Percentiles rank a stretch among this genome's conserved stretches.
Conservation (phyloP, 2,329 filamentous ascomycete genomes). For the Macrophomina phaseolina region DNA sequence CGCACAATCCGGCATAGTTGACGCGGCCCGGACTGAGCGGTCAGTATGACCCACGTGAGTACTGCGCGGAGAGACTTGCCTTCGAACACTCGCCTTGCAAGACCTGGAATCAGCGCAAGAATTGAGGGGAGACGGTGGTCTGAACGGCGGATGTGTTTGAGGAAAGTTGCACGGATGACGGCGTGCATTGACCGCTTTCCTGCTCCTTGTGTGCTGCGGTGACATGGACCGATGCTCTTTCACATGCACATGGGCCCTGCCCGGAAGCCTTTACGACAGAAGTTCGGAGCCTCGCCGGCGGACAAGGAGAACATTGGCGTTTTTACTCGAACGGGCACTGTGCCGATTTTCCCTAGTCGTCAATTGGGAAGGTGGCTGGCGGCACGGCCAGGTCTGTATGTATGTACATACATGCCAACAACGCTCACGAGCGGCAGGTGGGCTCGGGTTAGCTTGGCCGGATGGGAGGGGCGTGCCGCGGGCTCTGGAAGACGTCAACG, state of each 20-base stretch:
- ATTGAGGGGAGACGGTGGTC: background rate
- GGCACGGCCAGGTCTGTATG: background rate
- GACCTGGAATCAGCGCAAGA: too few relatives aligned
- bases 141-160: background rate
- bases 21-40: too few relatives aligned
- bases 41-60: too few relatives aligned
- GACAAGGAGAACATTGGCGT: background rate
- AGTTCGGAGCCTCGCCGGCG: background rate
- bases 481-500: too few relatives aligned
- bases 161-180: background rate
- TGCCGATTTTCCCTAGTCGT: background rate
- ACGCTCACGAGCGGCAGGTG: background rate
- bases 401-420: background rate
- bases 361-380: background rate
- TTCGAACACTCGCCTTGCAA: too few relatives aligned
- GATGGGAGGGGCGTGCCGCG: background rate
- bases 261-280: background rate
- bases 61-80: too few relatives aligned
- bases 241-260: background rate
- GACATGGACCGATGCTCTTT: background rate
- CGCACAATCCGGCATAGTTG: background rate
- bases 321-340: background rate
- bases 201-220: background rate
- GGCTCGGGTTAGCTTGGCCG: background rate
- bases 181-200: background rate